Evolutionary conservation across 805 yeast species (phyloP).

Genomic region (Barnettozyma wickerhamii): DNA sequence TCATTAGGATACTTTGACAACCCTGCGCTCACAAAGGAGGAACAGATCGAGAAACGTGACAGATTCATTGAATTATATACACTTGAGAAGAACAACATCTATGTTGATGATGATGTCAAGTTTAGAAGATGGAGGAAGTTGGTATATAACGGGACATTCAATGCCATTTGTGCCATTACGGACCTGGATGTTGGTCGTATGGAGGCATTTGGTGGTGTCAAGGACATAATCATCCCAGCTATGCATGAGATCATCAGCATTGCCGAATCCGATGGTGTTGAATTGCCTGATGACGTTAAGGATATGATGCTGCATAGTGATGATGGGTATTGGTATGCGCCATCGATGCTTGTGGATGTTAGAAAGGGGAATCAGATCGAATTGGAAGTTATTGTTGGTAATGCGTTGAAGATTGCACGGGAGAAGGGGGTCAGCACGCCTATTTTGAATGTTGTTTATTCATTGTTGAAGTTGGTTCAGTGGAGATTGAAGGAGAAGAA

Average conservation of each 20-base stretch:
- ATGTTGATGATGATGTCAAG: constrained; percentile 41
- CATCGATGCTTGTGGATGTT: constrained; percentile 71
- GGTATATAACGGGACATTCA: constrained; percentile 64
- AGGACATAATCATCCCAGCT: constrained; percentile 46
- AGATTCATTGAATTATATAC: constrained; percentile 44
- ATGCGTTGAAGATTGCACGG: constrained; percentile 48
- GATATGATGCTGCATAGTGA: constrained; percentile 51
- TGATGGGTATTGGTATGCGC: constrained; percentile 55
- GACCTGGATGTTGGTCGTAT: constrained; percentile 57
- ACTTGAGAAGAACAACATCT: constrained; percentile 38
- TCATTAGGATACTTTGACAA: constrained; percentile 47
- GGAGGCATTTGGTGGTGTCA: constrained; percentile 39
- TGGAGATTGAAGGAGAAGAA: constrained; percentile 53
- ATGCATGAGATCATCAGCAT: constrained; percentile 63
- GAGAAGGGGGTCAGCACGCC: constrained; percentile 53
- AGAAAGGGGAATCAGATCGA: constrained; percentile 66
- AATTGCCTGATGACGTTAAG: constrained; percentile 45
- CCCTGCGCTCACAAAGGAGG: constrained; percentile 24
- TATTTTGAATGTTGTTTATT: constrained; percentile 50
- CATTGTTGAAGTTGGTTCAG: constrained; percentile 57
- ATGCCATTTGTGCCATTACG: constrained; percentile 57
- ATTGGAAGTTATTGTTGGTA: constrained; percentile 68
- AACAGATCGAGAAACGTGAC: constrained; percentile 31
- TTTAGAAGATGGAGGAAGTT: constrained; percentile 61
- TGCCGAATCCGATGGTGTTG: constrained; percentile 66